Evolutionary conservation across 2,329 filamentous ascomycete genomes (phyloP), one percentile per base, ranked within the genome.

Genomic region (Ascomycota sp.): DNA sequence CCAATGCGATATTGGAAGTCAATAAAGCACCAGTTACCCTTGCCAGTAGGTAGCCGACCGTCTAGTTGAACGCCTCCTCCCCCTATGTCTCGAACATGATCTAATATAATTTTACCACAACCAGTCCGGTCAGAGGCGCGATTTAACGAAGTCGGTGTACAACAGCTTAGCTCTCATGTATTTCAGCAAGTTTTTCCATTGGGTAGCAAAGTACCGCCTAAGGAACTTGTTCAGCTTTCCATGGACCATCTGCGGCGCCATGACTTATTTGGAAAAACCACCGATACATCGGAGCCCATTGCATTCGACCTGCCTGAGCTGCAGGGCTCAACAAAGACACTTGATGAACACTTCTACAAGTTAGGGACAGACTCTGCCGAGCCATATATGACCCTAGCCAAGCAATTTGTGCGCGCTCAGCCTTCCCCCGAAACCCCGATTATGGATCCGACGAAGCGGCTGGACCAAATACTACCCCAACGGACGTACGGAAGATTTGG

Each of bases 271-370:
- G 89, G 82, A 23, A 95, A 93, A 61, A 91, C 83, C 38, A 82
- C 78, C 43, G 83, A 91, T 51, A 69, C 68, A 29, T 57, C 61
- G 20, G 56, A 63, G 0, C 81, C 89, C 1, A 75, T 98, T 43
- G 78, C 71, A 8, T 93, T 98, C 48, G 74, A 94, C 42, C 57
- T 95, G 4, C 89, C 89, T 0, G 52, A 61, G 1, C 62, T 98
- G 1, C 75, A 83, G 35, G 89, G 89, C 10, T 48, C n/a, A n/a
- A n/a, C n/a, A n/a, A n/a, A 65, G 20, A 81, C 77, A 0, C 60
- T 98, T 8, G 89, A 98, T 48, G 85, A 95, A 48, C 91, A 98
- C 53, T 98, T 98, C 45, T 63, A 82, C 55, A 83, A 71, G 46
- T 65, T 98, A 8, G 91, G 86, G 17, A 63, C 76, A 47, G 82